Evolutionary conservation across 1,284 basidiomycete species (phyloP), one percentile per base, ranked within the genome.

Genomic region (Trichosporon coremiiforme): DNA sequence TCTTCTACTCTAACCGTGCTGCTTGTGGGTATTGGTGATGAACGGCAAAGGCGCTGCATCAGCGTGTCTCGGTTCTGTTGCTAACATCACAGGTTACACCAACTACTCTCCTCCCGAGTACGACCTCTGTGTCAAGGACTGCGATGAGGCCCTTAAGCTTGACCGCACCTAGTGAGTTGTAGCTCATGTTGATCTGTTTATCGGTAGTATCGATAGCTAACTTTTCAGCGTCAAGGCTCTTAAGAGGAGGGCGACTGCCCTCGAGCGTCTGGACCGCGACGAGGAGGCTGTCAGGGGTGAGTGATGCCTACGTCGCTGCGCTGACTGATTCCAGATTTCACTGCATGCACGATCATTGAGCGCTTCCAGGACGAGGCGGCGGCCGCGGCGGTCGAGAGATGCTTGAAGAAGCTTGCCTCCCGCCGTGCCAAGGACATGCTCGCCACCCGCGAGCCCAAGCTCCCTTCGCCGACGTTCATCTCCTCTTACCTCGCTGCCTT

Each of bases 401-500:
- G 97, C 53, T 84, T 99, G 76, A 96, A 95, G 85, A 90, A 90
- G 76, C 85, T 97, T 45, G 88, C 95, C 0, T 85, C 87, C 0
- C 85, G 89, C 77, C 90, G 91, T 80, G 92, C 93, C 0, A 84
- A 88, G 41, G 87, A 91, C 69, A 90, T 93, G 68, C 84, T 95
- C 35, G 64, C 68, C 20, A 68, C 86, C 20, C 90, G 96, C 57
- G 91, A 93, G 84, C 91, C 90, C 7, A 89, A 90, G 73, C 86
- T 98, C 50, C 96, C 95, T 20, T 94, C 94, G 29, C 89, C 90
- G 74, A 96, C 93, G 2, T 98, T 98, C 84, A 92, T 98, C 75
- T 91, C 91, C 13, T 93, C 95, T 1, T 99, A 99, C 86, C 93
- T 99, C 79, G 91, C 95, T 72, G 96, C 97, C 10, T 99, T 99